These are phyloP conservation scores for Xylaria scruposa DNA, from an alignment of 495 filamentous ascomycete genomes.

Conservation along the genomic window DNA sequence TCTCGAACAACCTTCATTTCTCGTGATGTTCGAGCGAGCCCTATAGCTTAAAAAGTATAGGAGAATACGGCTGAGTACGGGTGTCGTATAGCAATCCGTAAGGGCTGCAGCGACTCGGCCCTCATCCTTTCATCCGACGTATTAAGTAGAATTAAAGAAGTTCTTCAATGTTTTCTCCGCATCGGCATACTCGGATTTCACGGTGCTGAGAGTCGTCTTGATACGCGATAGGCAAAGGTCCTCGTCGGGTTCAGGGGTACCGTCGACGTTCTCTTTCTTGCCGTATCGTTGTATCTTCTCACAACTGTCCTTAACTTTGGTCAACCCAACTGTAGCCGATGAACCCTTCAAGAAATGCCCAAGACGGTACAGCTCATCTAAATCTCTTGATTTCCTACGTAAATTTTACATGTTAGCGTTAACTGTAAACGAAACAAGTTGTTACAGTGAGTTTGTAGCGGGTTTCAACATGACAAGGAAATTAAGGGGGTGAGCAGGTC, in stretches of 20 bases:
- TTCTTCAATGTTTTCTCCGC: slow-evolving; percentile 72
- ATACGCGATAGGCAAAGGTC: slow-evolving; percentile 71
- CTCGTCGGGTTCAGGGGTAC: slow-evolving; percentile 68
- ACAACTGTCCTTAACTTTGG: slow-evolving; percentile 89
- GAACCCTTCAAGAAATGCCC: slow-evolving; percentile 98
- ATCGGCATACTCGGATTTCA: slow-evolving; percentile 79
- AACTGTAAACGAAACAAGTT: not conserved
- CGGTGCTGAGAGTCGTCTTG: slow-evolving; percentile 68
- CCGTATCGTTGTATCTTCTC: slow-evolving; percentile 97
- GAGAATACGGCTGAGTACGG: not conserved
- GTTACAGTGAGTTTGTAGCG: slow-evolving; percentile 6
- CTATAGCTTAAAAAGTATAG: not conserved
- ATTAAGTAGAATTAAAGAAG: slow-evolving; percentile 65
- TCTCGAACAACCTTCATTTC: slow-evolving; percentile 43
- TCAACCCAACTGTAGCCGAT: slow-evolving; percentile 93
- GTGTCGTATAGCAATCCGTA: slow-evolving; percentile 19
- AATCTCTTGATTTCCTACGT: slow-evolving; percentile 66
- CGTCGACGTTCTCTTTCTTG: slow-evolving; percentile 76
- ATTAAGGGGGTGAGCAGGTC: slow-evolving; percentile 1
- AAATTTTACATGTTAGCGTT: slow-evolving; percentile 29
- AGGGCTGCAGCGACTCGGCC: slow-evolving; percentile 28
- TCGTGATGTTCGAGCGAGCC: slow-evolving; percentile 35
- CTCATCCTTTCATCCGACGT: slow-evolving; percentile 19
- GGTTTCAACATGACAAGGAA: slow-evolving; percentile 10
- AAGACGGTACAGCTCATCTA: slow-evolving; percentile 75